Conservation (phyloP, 306 rosid species). For the Malus sylvestris region DNA sequence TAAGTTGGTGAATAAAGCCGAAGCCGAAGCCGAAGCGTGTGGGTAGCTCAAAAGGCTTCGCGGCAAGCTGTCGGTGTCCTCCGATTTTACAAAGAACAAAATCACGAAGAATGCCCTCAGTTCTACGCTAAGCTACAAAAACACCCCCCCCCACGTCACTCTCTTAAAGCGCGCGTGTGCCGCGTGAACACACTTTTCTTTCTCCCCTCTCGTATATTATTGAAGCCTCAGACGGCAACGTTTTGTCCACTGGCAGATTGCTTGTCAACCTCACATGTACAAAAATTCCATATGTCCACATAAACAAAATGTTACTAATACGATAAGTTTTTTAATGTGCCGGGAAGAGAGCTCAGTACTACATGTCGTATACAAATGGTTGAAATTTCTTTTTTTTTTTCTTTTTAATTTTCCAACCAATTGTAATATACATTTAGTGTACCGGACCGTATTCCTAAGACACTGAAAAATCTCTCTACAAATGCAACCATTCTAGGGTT, state of each 20-base stretch:
- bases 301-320: background rate
- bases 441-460: accelerated
- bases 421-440: no score
- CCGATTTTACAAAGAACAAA: background rate
- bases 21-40: background rate
- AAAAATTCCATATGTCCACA: background rate
- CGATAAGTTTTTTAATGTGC: no score
- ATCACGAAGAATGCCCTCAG: conserved; percentile 13
- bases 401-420: no score
- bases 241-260: conserved; percentile 24
- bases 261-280: conserved; percentile 27
- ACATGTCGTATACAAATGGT: no score
- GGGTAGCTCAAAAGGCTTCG: conserved; percentile 1
- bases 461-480: no score
- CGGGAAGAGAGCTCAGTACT: accelerated
- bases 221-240: conserved; percentile 22
- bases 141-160: conserved; percentile 1
- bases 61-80: conserved; percentile 38
- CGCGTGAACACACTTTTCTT: background rate
- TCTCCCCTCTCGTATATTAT: background rate
- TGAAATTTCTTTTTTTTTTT: no score
- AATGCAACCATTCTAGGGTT: no score
- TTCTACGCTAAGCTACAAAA: conserved; percentile 36
- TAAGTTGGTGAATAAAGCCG: background rate
- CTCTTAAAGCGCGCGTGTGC: conserved; percentile 10